Conservation (phyloP, 306 rosid genomes). For the apple (Malus domestica) region DNA sequence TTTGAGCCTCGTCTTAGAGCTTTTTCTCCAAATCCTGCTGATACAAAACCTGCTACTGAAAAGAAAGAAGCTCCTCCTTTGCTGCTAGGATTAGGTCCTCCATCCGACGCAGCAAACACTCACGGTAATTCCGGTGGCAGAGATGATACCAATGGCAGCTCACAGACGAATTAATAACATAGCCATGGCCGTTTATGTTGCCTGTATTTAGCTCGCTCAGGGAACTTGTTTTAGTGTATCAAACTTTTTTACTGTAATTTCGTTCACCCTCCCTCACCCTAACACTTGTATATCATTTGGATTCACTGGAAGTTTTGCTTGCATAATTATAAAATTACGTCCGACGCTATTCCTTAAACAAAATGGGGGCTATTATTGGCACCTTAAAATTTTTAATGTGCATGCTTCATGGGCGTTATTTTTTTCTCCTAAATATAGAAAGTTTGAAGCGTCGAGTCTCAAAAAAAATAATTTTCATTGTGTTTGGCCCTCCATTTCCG, state of each 20-base stretch:
- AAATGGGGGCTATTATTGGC: too few species aligned
- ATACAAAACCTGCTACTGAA: constrained; percentile 25
- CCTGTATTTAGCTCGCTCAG: neutral
- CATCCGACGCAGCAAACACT: constrained; percentile 19
- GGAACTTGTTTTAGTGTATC: neutral
- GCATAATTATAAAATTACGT: neutral
- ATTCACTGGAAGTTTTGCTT: neutral
- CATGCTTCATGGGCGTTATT: too few species aligned
- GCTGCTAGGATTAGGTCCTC: constrained; percentile 59
- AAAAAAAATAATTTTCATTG: too few species aligned
- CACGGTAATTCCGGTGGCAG: constrained; percentile 23
- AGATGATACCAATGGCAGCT: constrained; percentile 5
- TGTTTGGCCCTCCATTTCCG: too few species aligned
- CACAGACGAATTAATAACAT: neutral
- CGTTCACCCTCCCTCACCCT: neutral
- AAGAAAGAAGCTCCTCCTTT: constrained; percentile 51
- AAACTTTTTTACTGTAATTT: neutral
- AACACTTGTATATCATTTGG: neutral
- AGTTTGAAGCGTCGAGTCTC: too few species aligned
- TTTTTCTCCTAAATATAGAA: too few species aligned
- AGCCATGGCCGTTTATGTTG: neutral
- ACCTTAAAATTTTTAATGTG: too few species aligned
- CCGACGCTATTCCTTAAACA: too few species aligned
- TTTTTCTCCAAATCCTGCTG: constrained; percentile 35
- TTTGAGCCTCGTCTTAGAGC: constrained; percentile 83